phyloP scores from a whole-genome alignment of 176 grass and related monocot genomes.

The maize (Zea mays) region DNA sequence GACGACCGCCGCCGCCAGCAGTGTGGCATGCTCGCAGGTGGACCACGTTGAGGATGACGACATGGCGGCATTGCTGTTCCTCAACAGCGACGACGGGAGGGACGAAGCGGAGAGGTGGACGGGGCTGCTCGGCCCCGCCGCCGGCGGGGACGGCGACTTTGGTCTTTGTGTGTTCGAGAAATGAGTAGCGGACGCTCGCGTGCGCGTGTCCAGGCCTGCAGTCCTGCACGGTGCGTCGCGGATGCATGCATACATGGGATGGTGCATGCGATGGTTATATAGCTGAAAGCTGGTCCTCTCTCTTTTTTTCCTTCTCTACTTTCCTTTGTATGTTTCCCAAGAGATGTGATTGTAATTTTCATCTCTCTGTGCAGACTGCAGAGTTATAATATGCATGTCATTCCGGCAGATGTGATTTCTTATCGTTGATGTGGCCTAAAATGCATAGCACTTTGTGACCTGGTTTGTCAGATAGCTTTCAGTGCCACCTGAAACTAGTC shows the following conservation, averaged over 20 bases:
- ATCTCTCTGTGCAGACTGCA: slow-evolving; percentile 41
- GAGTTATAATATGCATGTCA: slow-evolving; percentile 49
- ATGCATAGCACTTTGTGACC: neutral
- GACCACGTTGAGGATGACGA: slow-evolving; percentile 45
- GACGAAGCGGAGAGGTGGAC: slow-evolving; percentile 55
- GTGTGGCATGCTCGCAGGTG: slow-evolving; percentile 28
- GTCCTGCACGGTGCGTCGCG: too few species aligned
- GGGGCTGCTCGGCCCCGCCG: slow-evolving; percentile 44
- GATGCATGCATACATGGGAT: slow-evolving; percentile 8
- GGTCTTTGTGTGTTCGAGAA: slow-evolving; percentile 59
- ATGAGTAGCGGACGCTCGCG: too few species aligned
- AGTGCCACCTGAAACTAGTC: too few species aligned
- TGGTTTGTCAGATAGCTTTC: too few species aligned
- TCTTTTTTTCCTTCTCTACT: too few species aligned
- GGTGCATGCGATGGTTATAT: slow-evolving; percentile 44
- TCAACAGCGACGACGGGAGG: slow-evolving; percentile 48
- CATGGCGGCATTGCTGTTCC: slow-evolving; percentile 56
- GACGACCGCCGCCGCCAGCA: neutral
- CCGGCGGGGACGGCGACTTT: slow-evolving; percentile 41
- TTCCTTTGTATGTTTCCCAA: slow-evolving; percentile 33
- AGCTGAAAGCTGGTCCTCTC: slow-evolving; percentile 50
- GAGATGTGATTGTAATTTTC: slow-evolving; percentile 51
- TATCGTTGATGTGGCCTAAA: neutral
- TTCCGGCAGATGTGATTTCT: slow-evolving; percentile 24
- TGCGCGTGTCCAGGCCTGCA: too few species aligned